Conservation (phyloP, 2,329 filamentous ascomycete species). For the Sarocladium strictum region DNA sequence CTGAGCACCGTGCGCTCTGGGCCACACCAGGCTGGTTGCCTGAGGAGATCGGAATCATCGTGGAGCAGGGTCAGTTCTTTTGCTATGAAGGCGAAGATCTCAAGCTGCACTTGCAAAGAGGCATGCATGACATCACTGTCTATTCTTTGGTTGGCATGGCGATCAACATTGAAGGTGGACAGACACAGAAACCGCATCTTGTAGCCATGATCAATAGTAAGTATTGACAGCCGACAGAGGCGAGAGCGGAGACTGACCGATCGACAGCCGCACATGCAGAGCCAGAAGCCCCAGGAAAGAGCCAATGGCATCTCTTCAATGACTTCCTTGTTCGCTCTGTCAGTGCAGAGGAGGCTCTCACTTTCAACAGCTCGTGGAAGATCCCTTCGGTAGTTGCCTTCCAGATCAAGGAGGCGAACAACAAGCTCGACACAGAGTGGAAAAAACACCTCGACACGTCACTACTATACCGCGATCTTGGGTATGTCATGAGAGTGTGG, state of each 20-base stretch:
- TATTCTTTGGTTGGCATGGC: slow-evolving; percentile 91
- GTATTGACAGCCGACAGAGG: slow-evolving; percentile 12
- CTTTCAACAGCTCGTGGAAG: slow-evolving; percentile 91
- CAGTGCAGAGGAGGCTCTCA: slow-evolving; percentile 74
- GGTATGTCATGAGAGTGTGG: slow-evolving; percentile 31
- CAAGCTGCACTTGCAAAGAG: slow-evolving; percentile 70
- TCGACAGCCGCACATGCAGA: slow-evolving; percentile 60
- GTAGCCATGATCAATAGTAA: slow-evolving; percentile 84
- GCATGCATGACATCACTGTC: slow-evolving; percentile 74
- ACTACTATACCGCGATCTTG: slow-evolving; percentile 69
- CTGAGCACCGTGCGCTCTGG: slow-evolving; percentile 78
- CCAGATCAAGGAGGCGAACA: slow-evolving; percentile 74
- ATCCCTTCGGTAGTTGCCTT: slow-evolving; percentile 81
- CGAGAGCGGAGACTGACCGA: neutral
- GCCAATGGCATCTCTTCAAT: slow-evolving; percentile 94
- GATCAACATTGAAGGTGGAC: slow-evolving; percentile 79
- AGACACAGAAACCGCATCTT: slow-evolving; percentile 82
- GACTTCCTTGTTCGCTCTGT: slow-evolving; percentile 88
- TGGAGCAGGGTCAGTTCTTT: slow-evolving; percentile 86
- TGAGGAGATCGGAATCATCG: slow-evolving; percentile 86
- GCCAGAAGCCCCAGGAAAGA: slow-evolving; percentile 49
- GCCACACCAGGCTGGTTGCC: slow-evolving; percentile 85
- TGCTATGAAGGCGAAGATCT: slow-evolving; percentile 93
- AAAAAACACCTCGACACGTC: slow-evolving; percentile 78
- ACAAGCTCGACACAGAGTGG: slow-evolving; percentile 81